Conservation (phyloP, 148 eudicot species). For the Arctostaphylos glauca region DNA sequence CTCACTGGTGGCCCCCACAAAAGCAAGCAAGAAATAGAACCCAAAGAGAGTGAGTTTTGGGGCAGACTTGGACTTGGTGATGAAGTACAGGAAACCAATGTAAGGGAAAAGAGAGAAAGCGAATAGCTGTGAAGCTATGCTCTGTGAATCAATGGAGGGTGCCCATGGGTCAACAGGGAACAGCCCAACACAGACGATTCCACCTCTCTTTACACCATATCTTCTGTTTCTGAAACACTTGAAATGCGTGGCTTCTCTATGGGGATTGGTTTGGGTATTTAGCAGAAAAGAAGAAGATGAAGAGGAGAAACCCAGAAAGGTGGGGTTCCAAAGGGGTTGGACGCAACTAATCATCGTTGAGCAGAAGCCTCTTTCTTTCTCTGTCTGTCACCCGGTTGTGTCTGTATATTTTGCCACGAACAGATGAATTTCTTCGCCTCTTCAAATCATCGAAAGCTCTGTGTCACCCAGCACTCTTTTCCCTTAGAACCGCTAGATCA, state of each 20-base stretch:
- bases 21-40: conserved; percentile 98
- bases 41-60: conserved; percentile 95
- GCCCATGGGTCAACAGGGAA: conserved; percentile 94
- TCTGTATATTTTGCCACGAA: no score
- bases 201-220: conserved; percentile 25
- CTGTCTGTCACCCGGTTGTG: not conserved
- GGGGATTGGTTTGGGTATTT: conserved; percentile 17
- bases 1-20: conserved; percentile 97
- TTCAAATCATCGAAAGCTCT: no score
- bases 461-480: no score
- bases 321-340: conserved; percentile 20
- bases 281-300: conserved; percentile 22
- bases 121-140: conserved; percentile 94
- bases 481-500: no score
- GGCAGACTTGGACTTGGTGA: conserved; percentile 79
- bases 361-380: not conserved
- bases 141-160: conserved; percentile 80
- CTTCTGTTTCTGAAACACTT: conserved; percentile 2
- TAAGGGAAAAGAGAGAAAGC: conserved; percentile 94
- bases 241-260: conserved; percentile 14
- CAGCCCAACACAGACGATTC: conserved; percentile 39
- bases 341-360: conserved; percentile 15
- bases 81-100: conserved; percentile 84
- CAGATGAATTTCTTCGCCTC: no score
- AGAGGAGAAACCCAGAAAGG: conserved; percentile 13